Evolutionary conservation across 1,284 basidiomycete species (phyloP), one percentile per base, ranked within the genome.

Genomic region (Cutaneotrichosporon spelunceum): DNA sequence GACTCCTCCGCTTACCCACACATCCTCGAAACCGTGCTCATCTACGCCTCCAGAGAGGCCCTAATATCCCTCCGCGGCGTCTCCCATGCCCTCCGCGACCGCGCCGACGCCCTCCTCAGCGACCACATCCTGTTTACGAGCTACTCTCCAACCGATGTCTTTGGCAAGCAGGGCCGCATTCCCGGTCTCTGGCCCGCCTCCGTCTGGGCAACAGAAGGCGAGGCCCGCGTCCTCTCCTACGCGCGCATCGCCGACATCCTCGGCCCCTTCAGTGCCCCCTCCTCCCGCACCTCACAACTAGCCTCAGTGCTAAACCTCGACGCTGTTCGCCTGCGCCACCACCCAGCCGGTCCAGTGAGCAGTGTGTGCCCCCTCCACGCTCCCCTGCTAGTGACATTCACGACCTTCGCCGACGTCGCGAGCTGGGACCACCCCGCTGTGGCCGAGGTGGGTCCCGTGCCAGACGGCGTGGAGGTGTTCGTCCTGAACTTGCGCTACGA

Each of bases 401-500:
- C 60, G 14, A 56, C 61, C 39, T 57, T 62, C 30, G 30, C 44
- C 10, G 64, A 65, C 54, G 42, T 53, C 21, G 50, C 34, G 9
- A 26, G 45, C 11, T 56, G 50, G 45, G 53, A 42, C n/a, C 49
- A 60, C 21, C 60, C 63, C 1, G 60, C 57, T 3, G 29, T 55
- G 0, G 63, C 63, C 2, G 59, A 60, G 30, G 54, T 62, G 7
- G 64, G 64, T 2, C 64, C 64, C 0, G 39, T 65, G 6, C 60
- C 60, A 1, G 58, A 65, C 9, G 50, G 42, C 3, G 36, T 54
- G 13, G 47, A 57, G 52, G 42, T 45, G 30, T 57, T 65, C 39
- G 55, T 65, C 14, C 60, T 65, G 0, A 65, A 61, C 16, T 47
- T 65, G 3, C 49, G 58, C 2, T 65, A 62, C 34, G 64, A 65